A percentile compares a stretch with the other conserved stretches of the same genome.
These are phyloP conservation scores for Nicotiana tabacum DNA, from an alignment of 257 asterid genomes.

Conservation along the genomic window DNA sequence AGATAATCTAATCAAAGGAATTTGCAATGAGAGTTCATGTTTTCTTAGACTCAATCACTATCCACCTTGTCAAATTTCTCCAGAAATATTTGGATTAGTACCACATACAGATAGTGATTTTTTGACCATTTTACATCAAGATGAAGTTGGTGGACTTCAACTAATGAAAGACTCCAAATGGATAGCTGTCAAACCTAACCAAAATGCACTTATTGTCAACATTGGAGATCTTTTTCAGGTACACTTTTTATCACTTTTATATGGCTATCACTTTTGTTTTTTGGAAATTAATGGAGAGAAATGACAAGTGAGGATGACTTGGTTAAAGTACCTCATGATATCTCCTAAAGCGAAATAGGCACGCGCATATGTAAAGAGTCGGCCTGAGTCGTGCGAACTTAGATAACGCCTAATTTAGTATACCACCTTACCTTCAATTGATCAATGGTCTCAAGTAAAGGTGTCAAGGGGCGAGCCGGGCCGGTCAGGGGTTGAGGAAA, in stretches of 20 bases:
- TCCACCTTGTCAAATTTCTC: constrained; percentile 38
- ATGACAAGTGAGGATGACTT: too few species aligned
- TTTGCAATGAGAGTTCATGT: constrained; percentile 51
- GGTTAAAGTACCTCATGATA: too few species aligned
- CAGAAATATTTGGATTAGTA: constrained; percentile 40
- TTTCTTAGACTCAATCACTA: constrained; percentile 56
- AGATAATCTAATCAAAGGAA: neutral
- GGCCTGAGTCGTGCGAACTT: too few species aligned
- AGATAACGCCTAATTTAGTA: too few species aligned
- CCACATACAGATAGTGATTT: constrained; percentile 81
- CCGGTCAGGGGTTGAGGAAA: too few species aligned
- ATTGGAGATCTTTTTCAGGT: constrained; percentile 88
- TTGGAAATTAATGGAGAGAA: neutral
- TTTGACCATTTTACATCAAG: constrained; percentile 67
- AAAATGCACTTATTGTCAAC: constrained; percentile 68
- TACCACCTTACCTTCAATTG: too few species aligned
- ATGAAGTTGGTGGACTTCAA: constrained; percentile 75
- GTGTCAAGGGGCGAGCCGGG: too few species aligned
- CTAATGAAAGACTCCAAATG: constrained; percentile 63
- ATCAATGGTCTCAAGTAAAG: too few species aligned
- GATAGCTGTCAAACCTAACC: constrained; percentile 55
- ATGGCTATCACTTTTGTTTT: neutral
- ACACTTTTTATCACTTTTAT: neutral
- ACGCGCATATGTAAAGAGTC: too few species aligned
- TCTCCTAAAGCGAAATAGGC: too few species aligned